Base-by-base conservation (phyloP, 768 basidiomycete species). In the Ramaria rubella region DNA sequence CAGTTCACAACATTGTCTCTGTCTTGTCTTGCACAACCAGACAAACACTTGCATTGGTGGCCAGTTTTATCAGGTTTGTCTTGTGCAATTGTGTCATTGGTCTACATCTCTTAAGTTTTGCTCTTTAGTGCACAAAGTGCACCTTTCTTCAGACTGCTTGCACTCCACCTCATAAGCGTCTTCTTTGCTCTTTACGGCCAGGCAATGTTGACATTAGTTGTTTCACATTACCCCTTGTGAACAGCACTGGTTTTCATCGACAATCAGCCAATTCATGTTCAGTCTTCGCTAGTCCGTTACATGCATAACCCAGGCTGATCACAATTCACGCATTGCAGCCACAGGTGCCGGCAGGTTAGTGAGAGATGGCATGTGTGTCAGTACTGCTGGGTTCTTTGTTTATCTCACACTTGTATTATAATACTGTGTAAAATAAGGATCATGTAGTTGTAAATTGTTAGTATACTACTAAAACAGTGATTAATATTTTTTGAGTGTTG, bases 1-100 rank as follows among this genome's bases (percentile, higher is more conserved):
- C 69, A 81, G 62, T 85, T 85, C 66, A 69, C 73, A 15, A 67
- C 63, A 9, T 73, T 86, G 26, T 75, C 70, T 27, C 63, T 72
- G 2, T 53, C 58, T 79, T 81, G 29, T 5, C 74, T 9, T 85
- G 84, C 70, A 73, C 68, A 69, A 73, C 62, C 14, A 69, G 66
- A 31, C 70, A 78, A 34, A 71, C 12, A 79, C 78, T 23, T 82
- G 81, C 63, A 66, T 81, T 30, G 61, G 65, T 12, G 66, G 67
- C 2, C 67, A 64, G 6, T 81, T 81, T 55, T 80, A 79, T 29
- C 78, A 80, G 30, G 49, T 50, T n/a, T 9, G 49, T 11, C 21
- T n/a, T 26, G n/a, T 26, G 5, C 24, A n/a, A n/a, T n/a, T 8
- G 9, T 24, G 5, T n/a, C n/a, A 11, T 50, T 14, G 9, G 7